A percentile compares a stretch with the other conserved stretches of the same genome.
Conservation (phyloP, 2,329 filamentous ascomycete species). For the Sporothrix schenckii region DNA sequence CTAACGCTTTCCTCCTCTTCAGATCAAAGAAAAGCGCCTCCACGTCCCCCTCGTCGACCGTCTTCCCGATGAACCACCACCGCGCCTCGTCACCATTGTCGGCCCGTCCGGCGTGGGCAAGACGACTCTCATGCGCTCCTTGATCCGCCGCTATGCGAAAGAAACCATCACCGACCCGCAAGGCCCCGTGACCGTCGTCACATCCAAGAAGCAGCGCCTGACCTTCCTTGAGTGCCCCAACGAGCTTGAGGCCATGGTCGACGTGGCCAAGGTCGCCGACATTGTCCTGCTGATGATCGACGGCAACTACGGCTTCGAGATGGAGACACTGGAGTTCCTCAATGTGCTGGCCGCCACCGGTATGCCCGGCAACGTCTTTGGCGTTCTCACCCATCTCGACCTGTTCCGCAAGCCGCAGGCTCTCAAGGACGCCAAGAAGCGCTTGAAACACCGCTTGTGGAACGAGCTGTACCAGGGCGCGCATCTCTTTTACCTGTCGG, state of each 20-base stretch:
- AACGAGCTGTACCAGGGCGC: constrained; percentile 95
- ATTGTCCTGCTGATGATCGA: constrained; percentile 98
- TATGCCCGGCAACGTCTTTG: constrained; percentile 98
- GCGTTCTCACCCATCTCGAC: constrained; percentile 93
- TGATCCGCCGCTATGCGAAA: constrained; percentile 93
- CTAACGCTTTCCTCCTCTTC: neutral
- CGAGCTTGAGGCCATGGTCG: constrained; percentile 93
- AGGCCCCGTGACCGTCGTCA: constrained; percentile 93
- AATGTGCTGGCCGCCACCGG: constrained; percentile 91
- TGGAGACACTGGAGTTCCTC: constrained; percentile 99
- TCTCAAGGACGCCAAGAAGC: constrained; percentile 91
- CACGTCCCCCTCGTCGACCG: constrained; percentile 97
- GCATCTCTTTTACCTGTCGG: constrained; percentile 94
- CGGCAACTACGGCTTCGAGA: constrained; percentile 97
- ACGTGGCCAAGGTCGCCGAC: constrained; percentile 94
- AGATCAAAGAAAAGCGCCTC: constrained; percentile 93
- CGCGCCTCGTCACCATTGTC: constrained; percentile 89
- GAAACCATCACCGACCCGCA: constrained; percentile 88
- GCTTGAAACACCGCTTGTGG: constrained; percentile 94
- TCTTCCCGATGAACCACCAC: constrained; percentile 91
- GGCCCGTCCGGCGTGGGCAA: constrained; percentile 66
- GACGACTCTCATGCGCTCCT: constrained; percentile 64
- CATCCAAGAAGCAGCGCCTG: constrained; percentile 89
- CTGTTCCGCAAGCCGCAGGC: constrained; percentile 92
- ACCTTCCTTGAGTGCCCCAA: constrained; percentile 98